A percentile compares a stretch with the other conserved stretches of the same genome.
Conservation (phyloP, 768 basidiomycete genomes). For the Rhizopogon rudus region DNA sequence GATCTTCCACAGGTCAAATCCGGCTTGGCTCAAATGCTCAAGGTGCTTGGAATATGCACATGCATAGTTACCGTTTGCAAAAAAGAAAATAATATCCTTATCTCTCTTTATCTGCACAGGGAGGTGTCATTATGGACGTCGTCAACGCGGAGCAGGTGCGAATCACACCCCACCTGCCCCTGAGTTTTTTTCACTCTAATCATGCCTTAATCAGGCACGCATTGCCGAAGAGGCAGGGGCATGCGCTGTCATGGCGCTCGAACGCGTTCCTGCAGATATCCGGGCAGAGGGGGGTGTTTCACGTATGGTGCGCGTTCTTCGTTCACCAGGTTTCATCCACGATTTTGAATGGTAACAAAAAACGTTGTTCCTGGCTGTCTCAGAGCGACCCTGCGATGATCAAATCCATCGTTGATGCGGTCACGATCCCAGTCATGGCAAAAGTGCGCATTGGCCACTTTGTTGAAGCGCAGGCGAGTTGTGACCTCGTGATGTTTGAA, state of each 20-base stretch:
- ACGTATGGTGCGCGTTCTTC: conserved; percentile 67
- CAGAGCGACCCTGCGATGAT: conserved; percentile 95
- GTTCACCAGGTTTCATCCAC: background rate
- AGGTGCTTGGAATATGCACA: conserved; percentile 42
- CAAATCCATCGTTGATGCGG: conserved; percentile 91
- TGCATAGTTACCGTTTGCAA: conserved; percentile 1
- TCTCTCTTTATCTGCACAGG: conserved; percentile 33
- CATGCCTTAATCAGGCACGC: conserved; percentile 55
- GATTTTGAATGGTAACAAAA: background rate
- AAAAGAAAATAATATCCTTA: background rate
- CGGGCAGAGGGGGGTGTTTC: conserved; percentile 90
- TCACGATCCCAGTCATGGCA: conserved; percentile 96
- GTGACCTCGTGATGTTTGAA: background rate
- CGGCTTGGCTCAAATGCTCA: conserved; percentile 95
- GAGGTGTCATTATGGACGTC: conserved; percentile 95
- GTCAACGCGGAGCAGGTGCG: conserved; percentile 66
- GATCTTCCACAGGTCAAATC: conserved; percentile 67
- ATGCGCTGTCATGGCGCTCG: conserved; percentile 96
- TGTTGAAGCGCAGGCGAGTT: conserved; percentile 84
- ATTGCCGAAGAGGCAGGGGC: conserved; percentile 98
- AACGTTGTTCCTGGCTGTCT: background rate
- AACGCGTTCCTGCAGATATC: conserved; percentile 95
- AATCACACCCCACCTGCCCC: conserved; percentile 15
- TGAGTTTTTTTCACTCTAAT: conserved; percentile 1
- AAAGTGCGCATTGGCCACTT: conserved; percentile 97